Base-by-base conservation (phyloP, 2,329 filamentous ascomycete genomes). In the Colletotrichum destructivum region DNA sequence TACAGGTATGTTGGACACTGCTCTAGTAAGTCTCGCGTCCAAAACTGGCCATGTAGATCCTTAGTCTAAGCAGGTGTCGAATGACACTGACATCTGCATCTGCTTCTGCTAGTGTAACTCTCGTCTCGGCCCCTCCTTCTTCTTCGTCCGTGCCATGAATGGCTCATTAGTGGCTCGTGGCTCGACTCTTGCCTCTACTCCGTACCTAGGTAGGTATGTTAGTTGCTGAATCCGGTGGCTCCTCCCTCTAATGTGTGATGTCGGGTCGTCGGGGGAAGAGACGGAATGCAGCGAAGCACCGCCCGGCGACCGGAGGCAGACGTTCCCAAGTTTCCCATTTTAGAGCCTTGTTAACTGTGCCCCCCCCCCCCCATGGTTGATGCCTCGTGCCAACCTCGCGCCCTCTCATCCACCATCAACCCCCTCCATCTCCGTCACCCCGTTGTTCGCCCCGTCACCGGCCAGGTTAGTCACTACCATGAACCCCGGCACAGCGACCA, bases 201-300 rank as follows among this genome's bases (percentile, higher is more conserved):
- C 31, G 8, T 35, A 35, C 31, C 9, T 9, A 35, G 31, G 31
- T 35, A 35, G 31, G 3, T 1, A 31, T 55, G n/a, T 6, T n/a
- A 9, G 31, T 12, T 55, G 26, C 15, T 12, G 38, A 56, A 35
- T 16, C 47, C 40, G 6, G 13, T 66, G 16, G 8, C 31, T 35
- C 31, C 31, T 35, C 9, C 31, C 44, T 42, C 13, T 42, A 16
- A 40, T 26, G 38, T 46, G 35, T 38, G 35, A 55, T 42, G 35
- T 69, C 69, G 69, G 69, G 59, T 54, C 38, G 59, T 63, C 69
- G 64, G 69, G 47, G 46, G 26, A 71, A 71, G 26, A 46, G n/a
- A 59, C 65, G 64, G 69, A 44, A 54, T 18, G 16, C 31, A 54
- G 47, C 35, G 54, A 67, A 26, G 56, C 42, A 67, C 63, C 35